Evolutionary conservation across 371 early-diverging fungal species (phyloP).

Genomic region (Mucor plumbeus): DNA sequence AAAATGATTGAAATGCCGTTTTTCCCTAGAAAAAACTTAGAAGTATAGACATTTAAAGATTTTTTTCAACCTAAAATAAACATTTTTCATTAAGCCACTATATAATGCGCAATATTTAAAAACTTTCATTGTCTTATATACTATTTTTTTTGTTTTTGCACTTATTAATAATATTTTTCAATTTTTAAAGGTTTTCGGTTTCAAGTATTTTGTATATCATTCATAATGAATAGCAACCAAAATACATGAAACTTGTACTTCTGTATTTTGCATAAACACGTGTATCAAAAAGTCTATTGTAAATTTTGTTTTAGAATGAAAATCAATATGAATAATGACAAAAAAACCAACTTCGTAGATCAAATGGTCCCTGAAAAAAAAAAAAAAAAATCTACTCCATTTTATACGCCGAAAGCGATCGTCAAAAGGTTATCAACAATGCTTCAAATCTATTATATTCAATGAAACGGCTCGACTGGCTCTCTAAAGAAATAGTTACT

Average conservation of each 20-base stretch:
- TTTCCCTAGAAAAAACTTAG: too few species aligned
- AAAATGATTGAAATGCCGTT: too few species aligned
- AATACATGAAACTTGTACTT: background rate
- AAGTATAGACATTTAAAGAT: too few species aligned
- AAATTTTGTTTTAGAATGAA: background rate
- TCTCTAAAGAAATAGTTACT: background rate
- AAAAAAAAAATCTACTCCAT: background rate
- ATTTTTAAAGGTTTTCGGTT: too few species aligned
- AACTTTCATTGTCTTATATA: too few species aligned
- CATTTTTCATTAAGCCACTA: too few species aligned
- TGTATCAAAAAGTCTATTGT: background rate
- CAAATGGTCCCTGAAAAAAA: background rate
- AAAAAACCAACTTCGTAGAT: background rate
- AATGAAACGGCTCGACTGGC: background rate
- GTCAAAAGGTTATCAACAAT: background rate
- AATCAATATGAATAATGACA: background rate
- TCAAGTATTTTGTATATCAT: too few species aligned
- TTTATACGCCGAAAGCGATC: constrained; percentile 1
- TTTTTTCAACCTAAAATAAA: too few species aligned
- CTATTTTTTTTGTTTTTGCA: too few species aligned
- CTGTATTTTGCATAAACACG: background rate
- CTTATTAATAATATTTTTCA: too few species aligned
- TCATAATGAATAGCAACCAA: background rate
- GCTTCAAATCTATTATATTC: background rate
- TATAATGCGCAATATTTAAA: too few species aligned